Percentiles rank a stretch among this genome's conserved stretches.
phyloP scores from a whole-genome alignment of 2,329 filamentous ascomycete species.

The Leptoxyphium fumago region DNA sequence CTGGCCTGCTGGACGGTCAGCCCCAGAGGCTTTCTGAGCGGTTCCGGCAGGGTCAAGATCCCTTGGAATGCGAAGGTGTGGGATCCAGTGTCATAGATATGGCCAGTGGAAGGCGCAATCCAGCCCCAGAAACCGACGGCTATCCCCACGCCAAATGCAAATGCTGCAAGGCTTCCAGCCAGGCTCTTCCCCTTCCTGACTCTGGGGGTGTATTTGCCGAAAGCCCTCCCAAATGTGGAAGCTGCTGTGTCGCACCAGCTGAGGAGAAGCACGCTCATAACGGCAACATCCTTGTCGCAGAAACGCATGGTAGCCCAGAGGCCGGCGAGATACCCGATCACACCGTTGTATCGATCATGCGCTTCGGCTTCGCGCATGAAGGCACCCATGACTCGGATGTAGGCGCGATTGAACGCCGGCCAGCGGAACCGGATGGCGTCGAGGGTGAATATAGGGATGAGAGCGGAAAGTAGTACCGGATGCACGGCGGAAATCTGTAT shows the following conservation, averaged over 20 bases:
- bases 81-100: constrained; percentile 22
- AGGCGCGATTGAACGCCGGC: constrained; percentile 68
- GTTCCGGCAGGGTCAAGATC: constrained; percentile 51
- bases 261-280: constrained; percentile 76
- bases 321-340: constrained; percentile 90
- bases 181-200: constrained; percentile 81
- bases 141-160: constrained; percentile 65
- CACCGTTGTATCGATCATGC: constrained; percentile 74
- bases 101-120: constrained; percentile 45
- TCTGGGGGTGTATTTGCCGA: constrained; percentile 74
- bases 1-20: constrained; percentile 43
- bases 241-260: constrained; percentile 98
- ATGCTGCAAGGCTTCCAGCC: constrained; percentile 75
- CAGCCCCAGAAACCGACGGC: constrained; percentile 81
- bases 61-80: constrained; percentile 73
- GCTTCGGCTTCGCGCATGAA: constrained; percentile 97
- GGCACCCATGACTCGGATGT: constrained; percentile 70
- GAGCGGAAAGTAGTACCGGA: constrained; percentile 63
- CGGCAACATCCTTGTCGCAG: constrained; percentile 84
- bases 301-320: constrained; percentile 74
- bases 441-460: constrained; percentile 70
- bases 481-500: constrained; percentile 65
- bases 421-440: constrained; percentile 77
- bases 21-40: constrained; percentile 45
- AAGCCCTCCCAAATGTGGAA: constrained; percentile 81